Evolutionary conservation across 2,329 filamentous ascomycete species (phyloP).

Genomic region (Paecilomyces variotii): DNA sequence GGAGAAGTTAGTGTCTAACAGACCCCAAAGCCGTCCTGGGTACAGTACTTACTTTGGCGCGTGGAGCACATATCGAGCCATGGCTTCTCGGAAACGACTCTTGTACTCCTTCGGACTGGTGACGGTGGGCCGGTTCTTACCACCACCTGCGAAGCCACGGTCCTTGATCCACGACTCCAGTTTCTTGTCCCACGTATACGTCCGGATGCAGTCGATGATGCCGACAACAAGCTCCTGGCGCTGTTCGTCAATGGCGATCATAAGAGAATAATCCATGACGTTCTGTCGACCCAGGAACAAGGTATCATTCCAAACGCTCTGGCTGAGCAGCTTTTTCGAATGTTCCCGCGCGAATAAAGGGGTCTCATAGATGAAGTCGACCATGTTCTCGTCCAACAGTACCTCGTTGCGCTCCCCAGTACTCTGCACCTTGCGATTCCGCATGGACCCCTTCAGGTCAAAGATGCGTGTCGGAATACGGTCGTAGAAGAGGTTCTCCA

Average conservation of each 20-base stretch:
- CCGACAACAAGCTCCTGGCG: conserved; percentile 89
- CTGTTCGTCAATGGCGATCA: conserved; percentile 92
- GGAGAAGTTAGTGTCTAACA: not conserved
- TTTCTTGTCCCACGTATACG: conserved; percentile 99
- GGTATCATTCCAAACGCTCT: conserved; percentile 95
- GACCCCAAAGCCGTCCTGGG: not conserved
- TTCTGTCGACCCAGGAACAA: conserved; percentile 90
- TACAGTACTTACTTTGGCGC: conserved; percentile 36
- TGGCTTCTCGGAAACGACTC: conserved; percentile 87
- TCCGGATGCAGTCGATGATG: conserved; percentile 97
- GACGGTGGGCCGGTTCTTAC: conserved; percentile 81
- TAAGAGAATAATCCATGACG: conserved; percentile 98
- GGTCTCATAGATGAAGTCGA: conserved; percentile 97
- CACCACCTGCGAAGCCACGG: conserved; percentile 71
- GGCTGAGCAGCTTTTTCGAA: conserved; percentile 84
- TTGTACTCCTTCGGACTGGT: conserved; percentile 98
- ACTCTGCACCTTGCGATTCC: conserved; percentile 92
- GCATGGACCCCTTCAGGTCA: conserved; percentile 96
- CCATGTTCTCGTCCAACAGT: conserved; percentile 94
- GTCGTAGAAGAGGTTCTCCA: conserved; percentile 98
- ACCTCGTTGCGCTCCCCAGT: conserved; percentile 96
- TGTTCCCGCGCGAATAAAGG: conserved; percentile 93
- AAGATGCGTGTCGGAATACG: conserved; percentile 82
- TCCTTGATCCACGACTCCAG: conserved; percentile 99
- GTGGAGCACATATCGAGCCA: conserved; percentile 69